Evolutionary conservation across 73 alveolate species (phyloP).

Genomic region (Stentor coeruleus): DNA sequence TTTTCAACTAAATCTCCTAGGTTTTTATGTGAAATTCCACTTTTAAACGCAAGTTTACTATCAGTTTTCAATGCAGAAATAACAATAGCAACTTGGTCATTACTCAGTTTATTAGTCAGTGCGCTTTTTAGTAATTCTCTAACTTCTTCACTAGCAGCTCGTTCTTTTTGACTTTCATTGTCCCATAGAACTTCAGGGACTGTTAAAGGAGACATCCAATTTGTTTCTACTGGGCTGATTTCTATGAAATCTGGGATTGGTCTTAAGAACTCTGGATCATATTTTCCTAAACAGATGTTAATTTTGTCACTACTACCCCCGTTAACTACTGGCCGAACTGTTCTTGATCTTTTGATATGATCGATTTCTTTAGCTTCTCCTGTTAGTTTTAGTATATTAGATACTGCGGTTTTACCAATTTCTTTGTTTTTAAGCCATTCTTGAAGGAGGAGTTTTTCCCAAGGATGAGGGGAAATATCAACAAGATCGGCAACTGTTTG

Average conservation of each 20-base stretch:
- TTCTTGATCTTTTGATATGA: conserved; percentile 20
- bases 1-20: conserved; percentile 41
- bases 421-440: conserved; percentile 15
- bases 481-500: not conserved
- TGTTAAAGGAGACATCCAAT: conserved; percentile 26
- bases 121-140: not conserved
- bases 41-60: conserved; percentile 48
- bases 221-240: not conserved
- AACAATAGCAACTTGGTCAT: not conserved
- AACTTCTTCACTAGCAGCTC: not conserved
- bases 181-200: conserved; percentile 30
- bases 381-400: conserved; percentile 14
- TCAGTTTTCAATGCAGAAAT: conserved; percentile 30
- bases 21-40: conserved; percentile 43
- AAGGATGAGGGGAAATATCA: conserved; percentile 13
- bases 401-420: not conserved
- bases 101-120: not conserved
- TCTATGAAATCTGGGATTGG: conserved; percentile 26
- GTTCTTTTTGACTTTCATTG: not conserved
- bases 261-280: conserved; percentile 28
- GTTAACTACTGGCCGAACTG: conserved; percentile 12
- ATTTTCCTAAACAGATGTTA: not conserved
- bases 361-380: conserved; percentile 24
- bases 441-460: conserved; percentile 18
- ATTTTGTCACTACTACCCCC: conserved; percentile 10